Evolutionary conservation across 2,329 filamentous ascomycete genomes (phyloP).

Genomic region (Coniochaeta prunicola): DNA sequence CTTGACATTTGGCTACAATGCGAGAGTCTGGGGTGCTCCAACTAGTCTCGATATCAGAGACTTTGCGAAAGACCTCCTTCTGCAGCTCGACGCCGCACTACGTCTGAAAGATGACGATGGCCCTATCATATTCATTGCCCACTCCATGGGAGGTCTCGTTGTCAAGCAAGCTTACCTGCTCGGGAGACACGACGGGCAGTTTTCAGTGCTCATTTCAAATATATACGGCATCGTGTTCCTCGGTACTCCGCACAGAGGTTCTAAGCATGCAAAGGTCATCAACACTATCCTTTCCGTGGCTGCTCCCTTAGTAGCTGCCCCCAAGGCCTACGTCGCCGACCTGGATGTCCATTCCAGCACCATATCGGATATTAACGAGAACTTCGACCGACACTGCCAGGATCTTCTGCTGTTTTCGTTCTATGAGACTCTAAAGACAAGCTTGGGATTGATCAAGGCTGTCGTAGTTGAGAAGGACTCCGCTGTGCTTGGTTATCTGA

Average conservation of each 20-base stretch:
- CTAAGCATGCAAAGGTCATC: conserved; percentile 4
- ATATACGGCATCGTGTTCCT: conserved; percentile 7
- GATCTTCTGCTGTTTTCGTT: conserved; percentile 20
- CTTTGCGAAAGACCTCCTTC: conserved; percentile 4
- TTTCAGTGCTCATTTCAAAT: neutral
- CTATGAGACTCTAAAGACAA: conserved; percentile 19
- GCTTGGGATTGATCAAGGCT: conserved; percentile 2
- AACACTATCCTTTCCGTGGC: conserved; percentile 5
- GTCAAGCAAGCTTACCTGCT: conserved; percentile 8
- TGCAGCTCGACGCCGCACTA: neutral
- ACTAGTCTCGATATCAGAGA: conserved; percentile 3
- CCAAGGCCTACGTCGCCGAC: conserved; percentile 12
- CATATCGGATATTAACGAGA: conserved; percentile 19
- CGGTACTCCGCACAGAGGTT: conserved; percentile 9
- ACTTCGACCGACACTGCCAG: conserved; percentile 15
- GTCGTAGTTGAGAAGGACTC: neutral
- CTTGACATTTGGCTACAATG: conserved; percentile 2
- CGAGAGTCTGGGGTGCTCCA: neutral
- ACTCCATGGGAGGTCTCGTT: conserved; percentile 11
- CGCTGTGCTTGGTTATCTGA: neutral
- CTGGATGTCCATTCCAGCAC: conserved; percentile 10
- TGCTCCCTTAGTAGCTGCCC: neutral
- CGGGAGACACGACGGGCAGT: neutral
- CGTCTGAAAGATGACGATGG: neutral
- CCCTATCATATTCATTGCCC: conserved; percentile 11